Base-by-base conservation (phyloP, 2,329 filamentous ascomycete species). In the Botrytis elliptica region DNA sequence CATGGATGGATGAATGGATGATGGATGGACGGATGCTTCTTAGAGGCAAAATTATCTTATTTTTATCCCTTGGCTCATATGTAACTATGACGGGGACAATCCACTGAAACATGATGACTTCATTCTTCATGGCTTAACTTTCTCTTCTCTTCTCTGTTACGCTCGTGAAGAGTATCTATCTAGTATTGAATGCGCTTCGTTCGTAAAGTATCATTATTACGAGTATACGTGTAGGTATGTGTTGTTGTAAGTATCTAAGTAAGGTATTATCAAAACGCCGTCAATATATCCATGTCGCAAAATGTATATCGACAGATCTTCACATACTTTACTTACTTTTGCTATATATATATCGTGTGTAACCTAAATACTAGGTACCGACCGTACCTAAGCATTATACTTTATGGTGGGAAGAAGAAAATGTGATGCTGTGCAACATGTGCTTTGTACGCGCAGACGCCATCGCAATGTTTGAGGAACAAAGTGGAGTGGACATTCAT, bases 41-140 rank as follows among this genome's bases (percentile, higher is more conserved):
- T 29, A 8, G 52, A 18, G 52, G 52, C 14, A 18, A 18, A 55
- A 3, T n/a, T 18, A 62, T 25, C 33, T 63, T 40, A 42, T 42
- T 25, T 25, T 42, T 40, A 42, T 42, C 62, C 62, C 18, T 42
- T 20, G 38, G 14, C 14, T 64, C 38, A 3, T n/a, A 29, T 18
- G n/a, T 29, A 29, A 29, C 62, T 9, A 29, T 40, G 36, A 40
- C 38, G 60, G 60, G 33, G 36, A 38, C n/a, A 16, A 29, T 18
- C n/a, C 36, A 25, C 60, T 63, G 60, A 63, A 63, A 63, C 60
- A 40, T 22, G 36, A 63, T 63, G 60, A 63, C 60, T n/a, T 63
- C 60, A 63, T 63, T 40, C 36, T 40, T 40, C 14, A 62, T 38
- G 22, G 59, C 33, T 62, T 62, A 38, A 25, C 22, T 16, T 16